Conservation (phyloP, 164 flowering plant genomes). For the Vitis cinerea region DNA sequence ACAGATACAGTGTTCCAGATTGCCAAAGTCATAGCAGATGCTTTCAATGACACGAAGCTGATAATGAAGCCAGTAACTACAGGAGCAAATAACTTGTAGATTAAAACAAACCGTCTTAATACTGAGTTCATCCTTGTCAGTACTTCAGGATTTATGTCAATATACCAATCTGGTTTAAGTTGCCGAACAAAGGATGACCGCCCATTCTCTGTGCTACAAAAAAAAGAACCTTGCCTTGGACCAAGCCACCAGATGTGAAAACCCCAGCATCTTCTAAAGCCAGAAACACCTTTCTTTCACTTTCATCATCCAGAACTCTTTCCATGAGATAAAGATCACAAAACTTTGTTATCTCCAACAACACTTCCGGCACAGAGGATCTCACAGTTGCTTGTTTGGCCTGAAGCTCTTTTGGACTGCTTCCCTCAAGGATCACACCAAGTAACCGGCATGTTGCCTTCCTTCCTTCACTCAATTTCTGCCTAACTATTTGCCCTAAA, state of each 20-base stretch:
- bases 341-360: slow-evolving; percentile 86
- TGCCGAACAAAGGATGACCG: no score
- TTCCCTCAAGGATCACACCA: slow-evolving; percentile 93
- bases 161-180: no score
- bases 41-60: slow-evolving; percentile 75
- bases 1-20: slow-evolving; percentile 66
- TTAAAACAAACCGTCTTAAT: slow-evolving; percentile 74
- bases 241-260: slow-evolving; percentile 89
- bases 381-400: slow-evolving; percentile 80
- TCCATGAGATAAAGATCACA: slow-evolving; percentile 98
- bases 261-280: slow-evolving; percentile 90
- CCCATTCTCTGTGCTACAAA: no score
- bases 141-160: slow-evolving; percentile 24
- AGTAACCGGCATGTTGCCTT: slow-evolving; percentile 94
- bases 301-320: slow-evolving; percentile 90
- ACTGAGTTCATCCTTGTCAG: slow-evolving; percentile 68
- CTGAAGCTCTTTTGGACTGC: slow-evolving; percentile 87
- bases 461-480: slow-evolving; percentile 86
- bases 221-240: slow-evolving; percentile 77
- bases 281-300: slow-evolving; percentile 66
- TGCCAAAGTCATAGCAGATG: slow-evolving; percentile 67
- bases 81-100: slow-evolving; percentile 78
- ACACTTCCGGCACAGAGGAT: slow-evolving; percentile 80
- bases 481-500: slow-evolving; percentile 77
- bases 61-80: slow-evolving; percentile 73